Percentiles rank a stretch among this genome's conserved stretches.
Conservation (phyloP, 768 basidiomycete genomes). For the Amanita subjunquillea region DNA sequence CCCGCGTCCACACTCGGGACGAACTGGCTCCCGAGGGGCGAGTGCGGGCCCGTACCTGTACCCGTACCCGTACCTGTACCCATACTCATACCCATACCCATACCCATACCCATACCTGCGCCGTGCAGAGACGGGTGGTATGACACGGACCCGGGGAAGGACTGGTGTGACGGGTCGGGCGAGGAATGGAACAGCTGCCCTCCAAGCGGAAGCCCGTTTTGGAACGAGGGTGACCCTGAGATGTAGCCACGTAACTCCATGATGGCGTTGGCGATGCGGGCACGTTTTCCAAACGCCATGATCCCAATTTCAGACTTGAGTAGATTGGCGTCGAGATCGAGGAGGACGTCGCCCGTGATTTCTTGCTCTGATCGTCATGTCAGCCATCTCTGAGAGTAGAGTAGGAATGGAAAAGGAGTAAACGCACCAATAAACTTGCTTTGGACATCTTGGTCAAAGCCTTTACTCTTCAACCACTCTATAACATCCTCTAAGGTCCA, state of each 20-base stretch:
- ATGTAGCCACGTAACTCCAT: slow-evolving; percentile 66
- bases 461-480: slow-evolving; percentile 76
- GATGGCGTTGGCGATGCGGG: slow-evolving; percentile 90
- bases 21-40: not conserved
- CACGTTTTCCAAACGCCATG: slow-evolving; percentile 86
- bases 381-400: not conserved
- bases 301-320: slow-evolving; percentile 94
- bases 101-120: not conserved
- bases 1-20: not conserved
- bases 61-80: not conserved
- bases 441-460: slow-evolving; percentile 76
- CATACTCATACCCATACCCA: no score
- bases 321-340: slow-evolving; percentile 85
- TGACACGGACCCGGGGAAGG: slow-evolving; percentile 24
- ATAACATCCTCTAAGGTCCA: slow-evolving; percentile 89
- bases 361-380: slow-evolving; percentile 69
- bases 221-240: slow-evolving; percentile 25
- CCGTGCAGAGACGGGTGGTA: slow-evolving; percentile 1
- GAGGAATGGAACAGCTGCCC: slow-evolving; percentile 16
- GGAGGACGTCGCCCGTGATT: slow-evolving; percentile 93
- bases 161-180: slow-evolving; percentile 34
- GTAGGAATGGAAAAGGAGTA: not conserved
- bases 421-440: slow-evolving; percentile 77
- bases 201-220: slow-evolving; percentile 23
- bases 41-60: not conserved